These are phyloP conservation scores for Podospora fimiseda DNA, from an alignment of 495 filamentous ascomycete genomes.

Conservation along the genomic window DNA sequence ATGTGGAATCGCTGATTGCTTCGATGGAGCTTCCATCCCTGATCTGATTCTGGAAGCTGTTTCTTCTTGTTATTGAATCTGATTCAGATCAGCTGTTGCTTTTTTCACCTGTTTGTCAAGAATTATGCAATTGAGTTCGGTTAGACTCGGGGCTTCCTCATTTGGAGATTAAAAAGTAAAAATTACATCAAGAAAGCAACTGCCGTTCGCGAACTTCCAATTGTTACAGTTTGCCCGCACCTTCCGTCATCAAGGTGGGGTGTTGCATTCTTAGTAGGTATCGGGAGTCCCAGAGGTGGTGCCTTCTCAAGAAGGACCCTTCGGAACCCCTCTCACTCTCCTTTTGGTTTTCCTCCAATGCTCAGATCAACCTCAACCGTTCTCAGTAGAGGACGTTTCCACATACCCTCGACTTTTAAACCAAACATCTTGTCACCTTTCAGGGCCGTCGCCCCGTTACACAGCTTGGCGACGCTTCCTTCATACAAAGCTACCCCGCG, in stretches of 20 bases:
- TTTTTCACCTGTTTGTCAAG: not conserved
- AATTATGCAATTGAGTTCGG: not conserved
- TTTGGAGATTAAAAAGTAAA: no score
- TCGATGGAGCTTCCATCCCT: not conserved
- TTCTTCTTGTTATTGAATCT: not conserved
- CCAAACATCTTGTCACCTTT: not conserved
- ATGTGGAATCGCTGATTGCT: not conserved
- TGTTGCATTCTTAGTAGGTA: not conserved
- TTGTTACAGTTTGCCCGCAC: not conserved
- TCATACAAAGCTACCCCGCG: slow-evolving; percentile 2
- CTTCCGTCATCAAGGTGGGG: not conserved
- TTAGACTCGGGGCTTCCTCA: not conserved
- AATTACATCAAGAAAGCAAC: not conserved
- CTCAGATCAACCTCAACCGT: slow-evolving; percentile 4
- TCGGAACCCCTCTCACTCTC: no score
- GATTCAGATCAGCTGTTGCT: not conserved
- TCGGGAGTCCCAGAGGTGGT: not conserved
- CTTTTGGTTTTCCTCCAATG: not conserved
- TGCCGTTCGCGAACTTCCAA: not conserved
- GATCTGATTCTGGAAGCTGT: not conserved
- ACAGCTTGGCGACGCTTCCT: not conserved
- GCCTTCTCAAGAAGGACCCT: not conserved
- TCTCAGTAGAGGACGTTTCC: slow-evolving; percentile 9
- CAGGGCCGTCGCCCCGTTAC: no score
- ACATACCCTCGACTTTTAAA: not conserved